phyloP scores from a whole-genome alignment of 345 rosid species.

The Isatis tinctoria region DNA sequence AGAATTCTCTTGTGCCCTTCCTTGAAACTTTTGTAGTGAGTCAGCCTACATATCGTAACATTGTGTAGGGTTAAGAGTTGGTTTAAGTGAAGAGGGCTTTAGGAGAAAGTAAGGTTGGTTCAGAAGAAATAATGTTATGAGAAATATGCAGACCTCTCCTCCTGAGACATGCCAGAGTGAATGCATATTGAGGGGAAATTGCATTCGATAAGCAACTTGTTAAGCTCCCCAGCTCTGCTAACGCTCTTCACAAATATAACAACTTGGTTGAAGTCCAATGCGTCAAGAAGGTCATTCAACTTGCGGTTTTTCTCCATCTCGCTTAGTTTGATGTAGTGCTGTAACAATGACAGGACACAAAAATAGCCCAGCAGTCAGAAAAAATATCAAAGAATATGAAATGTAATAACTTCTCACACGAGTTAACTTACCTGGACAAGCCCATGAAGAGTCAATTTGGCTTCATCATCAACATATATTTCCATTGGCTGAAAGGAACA shows the following conservation, averaged over 20 bases:
- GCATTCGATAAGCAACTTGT: slow-evolving; percentile 90
- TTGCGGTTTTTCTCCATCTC: slow-evolving; percentile 97
- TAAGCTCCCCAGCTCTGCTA: slow-evolving; percentile 89
- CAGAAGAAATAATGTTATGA: background rate
- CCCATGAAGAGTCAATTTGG: slow-evolving; percentile 98
- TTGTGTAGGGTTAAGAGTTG: background rate
- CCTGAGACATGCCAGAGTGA: slow-evolving; percentile 99
- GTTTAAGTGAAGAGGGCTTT: background rate
- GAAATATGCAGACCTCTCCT: slow-evolving; percentile 64
- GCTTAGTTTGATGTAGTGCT: slow-evolving; percentile 97
- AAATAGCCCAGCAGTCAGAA: background rate
- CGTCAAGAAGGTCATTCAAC: slow-evolving; percentile 95
- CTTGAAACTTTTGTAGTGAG: slow-evolving; percentile 94
- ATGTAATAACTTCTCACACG: background rate
- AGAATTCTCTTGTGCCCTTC: slow-evolving; percentile 98
- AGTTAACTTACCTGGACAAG: slow-evolving; percentile 81
- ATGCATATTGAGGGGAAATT: slow-evolving; percentile 98
- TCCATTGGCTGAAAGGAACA: slow-evolving; percentile 99
- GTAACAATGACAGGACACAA: slow-evolving; percentile 1
- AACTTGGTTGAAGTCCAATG: slow-evolving; percentile 97
- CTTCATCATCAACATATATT: slow-evolving; percentile 97
- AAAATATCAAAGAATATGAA: background rate
- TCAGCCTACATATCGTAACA: slow-evolving; percentile 52
- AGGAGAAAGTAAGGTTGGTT: background rate
- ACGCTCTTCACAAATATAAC: slow-evolving; percentile 98